Conservation (phyloP, 2,329 filamentous ascomycete genomes). For the Chlorencoelia australis region DNA sequence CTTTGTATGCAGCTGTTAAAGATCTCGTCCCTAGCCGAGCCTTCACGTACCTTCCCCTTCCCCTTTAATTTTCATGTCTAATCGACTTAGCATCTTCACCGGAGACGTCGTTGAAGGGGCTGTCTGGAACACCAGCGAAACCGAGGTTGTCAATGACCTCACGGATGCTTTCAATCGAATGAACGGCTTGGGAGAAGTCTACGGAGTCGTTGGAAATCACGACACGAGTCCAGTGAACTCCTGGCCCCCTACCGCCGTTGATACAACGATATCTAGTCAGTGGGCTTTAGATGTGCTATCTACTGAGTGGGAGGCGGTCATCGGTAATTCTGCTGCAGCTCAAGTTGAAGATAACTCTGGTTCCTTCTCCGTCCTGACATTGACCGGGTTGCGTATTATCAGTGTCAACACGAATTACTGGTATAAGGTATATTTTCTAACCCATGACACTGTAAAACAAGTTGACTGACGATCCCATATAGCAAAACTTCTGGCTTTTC, state of each 20-base stretch:
- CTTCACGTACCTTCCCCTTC: too few species aligned
- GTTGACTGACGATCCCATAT: too few species aligned
- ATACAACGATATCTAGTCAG: conserved; percentile 18
- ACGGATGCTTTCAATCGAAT: conserved; percentile 29
- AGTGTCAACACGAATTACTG: conserved; percentile 34
- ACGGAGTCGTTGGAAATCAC: conserved; percentile 32
- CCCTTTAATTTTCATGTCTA: too few species aligned
- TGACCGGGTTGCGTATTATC: conserved; percentile 28
- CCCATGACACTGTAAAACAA: too few species aligned
- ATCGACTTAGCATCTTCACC: conserved; percentile 30
- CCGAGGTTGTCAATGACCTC: conserved; percentile 27
- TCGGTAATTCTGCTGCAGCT: conserved; percentile 22
- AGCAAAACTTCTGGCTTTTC: conserved; percentile 33
- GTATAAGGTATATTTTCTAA: too few species aligned
- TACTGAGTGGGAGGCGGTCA: conserved; percentile 27
- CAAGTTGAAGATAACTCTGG: conserved; percentile 26
- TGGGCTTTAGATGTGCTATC: conserved; percentile 32
- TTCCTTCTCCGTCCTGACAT: conserved; percentile 28
- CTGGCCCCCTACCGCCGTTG: conserved; percentile 25
- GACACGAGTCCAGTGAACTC: conserved; percentile 30
- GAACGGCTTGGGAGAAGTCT: conserved; percentile 26
- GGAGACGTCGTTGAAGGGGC: conserved; percentile 32
- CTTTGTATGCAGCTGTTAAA: conserved; percentile 31
- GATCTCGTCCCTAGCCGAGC: conserved; percentile 18
- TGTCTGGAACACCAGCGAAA: conserved; percentile 27